These are phyloP conservation scores for Aaosphaeria arxii DNA, from an alignment of 2,329 filamentous ascomycete genomes.

Conservation along the genomic window DNA sequence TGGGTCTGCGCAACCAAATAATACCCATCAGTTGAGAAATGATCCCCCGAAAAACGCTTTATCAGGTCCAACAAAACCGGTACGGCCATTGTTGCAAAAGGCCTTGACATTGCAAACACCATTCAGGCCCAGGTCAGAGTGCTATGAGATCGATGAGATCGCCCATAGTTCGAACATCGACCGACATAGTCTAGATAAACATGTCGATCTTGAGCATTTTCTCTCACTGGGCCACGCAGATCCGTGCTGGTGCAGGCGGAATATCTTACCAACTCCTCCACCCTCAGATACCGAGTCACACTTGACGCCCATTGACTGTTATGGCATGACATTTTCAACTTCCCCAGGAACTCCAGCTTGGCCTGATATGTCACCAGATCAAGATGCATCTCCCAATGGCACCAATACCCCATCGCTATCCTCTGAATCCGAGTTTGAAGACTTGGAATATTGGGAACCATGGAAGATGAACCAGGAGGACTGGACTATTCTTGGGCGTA, in stretches of 20 bases:
- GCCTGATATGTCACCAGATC: background rate
- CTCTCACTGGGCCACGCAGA: background rate
- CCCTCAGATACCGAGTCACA: background rate
- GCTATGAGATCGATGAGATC: background rate
- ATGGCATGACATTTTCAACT: background rate
- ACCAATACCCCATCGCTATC: background rate
- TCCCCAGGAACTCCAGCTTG: background rate
- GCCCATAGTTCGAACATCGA: background rate
- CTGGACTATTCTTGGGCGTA: background rate
- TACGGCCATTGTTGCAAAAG: background rate
- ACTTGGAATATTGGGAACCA: background rate
- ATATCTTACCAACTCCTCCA: background rate
- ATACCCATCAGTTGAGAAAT: conserved; percentile 2
- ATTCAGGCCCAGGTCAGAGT: background rate
- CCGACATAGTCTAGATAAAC: background rate
- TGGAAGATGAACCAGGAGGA: background rate
- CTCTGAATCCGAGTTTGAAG: background rate
- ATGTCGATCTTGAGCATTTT: background rate
- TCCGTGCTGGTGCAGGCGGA: background rate
- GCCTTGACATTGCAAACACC: background rate
- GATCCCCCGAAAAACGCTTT: conserved; percentile 3
- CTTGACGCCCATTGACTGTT: background rate
- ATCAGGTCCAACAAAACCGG: conserved; percentile 14
- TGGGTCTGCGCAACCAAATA: no score
- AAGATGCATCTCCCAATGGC: background rate